phyloP scores from a whole-genome alignment of 768 basidiomycete genomes.

The Rickenella mellea region DNA sequence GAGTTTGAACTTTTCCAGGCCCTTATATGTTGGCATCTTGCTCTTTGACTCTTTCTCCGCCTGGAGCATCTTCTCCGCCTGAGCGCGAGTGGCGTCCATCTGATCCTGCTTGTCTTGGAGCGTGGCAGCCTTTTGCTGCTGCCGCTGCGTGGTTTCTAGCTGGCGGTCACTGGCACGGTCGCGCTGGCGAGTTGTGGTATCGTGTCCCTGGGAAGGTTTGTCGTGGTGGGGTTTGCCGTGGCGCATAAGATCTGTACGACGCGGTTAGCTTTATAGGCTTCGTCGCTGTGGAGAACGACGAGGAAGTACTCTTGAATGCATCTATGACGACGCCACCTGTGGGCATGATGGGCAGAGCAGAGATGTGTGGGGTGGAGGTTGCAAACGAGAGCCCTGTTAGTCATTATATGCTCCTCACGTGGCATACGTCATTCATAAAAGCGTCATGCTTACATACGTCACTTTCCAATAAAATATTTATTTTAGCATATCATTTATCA shows the following conservation, averaged over 20 bases:
- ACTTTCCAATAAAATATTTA: too few relatives aligned
- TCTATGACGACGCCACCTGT: conserved; percentile 59
- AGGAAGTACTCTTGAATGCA: conserved; percentile 73
- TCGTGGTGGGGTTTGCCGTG: conserved; percentile 39
- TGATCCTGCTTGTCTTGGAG: conserved; percentile 26
- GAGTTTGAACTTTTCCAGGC: conserved; percentile 71
- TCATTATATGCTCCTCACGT: not conserved
- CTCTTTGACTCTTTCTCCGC: conserved; percentile 66
- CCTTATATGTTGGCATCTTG: conserved; percentile 80
- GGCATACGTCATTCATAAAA: too few relatives aligned
- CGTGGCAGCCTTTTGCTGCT: conserved; percentile 23
- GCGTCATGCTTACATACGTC: too few relatives aligned
- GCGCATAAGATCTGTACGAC: conserved; percentile 40
- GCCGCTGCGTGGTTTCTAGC: conserved; percentile 18
- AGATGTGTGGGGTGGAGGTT: conserved; percentile 51
- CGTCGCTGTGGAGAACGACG: conserved; percentile 8
- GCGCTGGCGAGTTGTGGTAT: conserved; percentile 16
- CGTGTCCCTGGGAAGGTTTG: not conserved
- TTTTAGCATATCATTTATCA: too few relatives aligned
- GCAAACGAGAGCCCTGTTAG: conserved; percentile 50
- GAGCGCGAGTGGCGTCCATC: conserved; percentile 17
- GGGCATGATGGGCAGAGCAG: conserved; percentile 37
- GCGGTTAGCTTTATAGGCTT: conserved; percentile 9
- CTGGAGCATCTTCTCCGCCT: conserved; percentile 60
- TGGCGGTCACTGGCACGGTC: conserved; percentile 24